A percentile compares a stretch with the other conserved stretches of the same genome.
Conservation (phyloP, 1,284 basidiomycete genomes). For the Sparassis latifolia region DNA sequence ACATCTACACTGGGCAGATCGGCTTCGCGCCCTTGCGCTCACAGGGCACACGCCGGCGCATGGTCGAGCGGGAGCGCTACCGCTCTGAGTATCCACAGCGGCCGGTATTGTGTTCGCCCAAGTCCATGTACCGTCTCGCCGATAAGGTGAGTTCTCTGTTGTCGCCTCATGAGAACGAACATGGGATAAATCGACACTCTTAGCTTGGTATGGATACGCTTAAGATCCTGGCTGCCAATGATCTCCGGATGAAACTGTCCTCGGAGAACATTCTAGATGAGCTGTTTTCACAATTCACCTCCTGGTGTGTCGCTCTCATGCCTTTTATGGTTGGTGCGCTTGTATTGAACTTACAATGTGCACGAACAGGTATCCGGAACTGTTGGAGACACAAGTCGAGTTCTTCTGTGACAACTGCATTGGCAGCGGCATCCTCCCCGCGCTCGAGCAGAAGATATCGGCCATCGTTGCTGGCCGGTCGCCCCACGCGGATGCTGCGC, state of each 20-base stretch:
- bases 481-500: too few species aligned
- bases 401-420: background rate
- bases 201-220: constrained; percentile 7
- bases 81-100: constrained; percentile 1
- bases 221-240: constrained; percentile 6
- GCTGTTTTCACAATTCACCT: constrained; percentile 15
- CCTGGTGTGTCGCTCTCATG: constrained; percentile 3
- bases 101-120: constrained; percentile 7
- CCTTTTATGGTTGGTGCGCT: background rate
- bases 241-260: constrained; percentile 10
- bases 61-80: background rate
- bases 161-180: background rate
- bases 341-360: background rate
- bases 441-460: background rate
- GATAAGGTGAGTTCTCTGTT: constrained; percentile 4
- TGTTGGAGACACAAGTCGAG: background rate
- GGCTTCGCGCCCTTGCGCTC: constrained; percentile 15
- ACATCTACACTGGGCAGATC: constrained; percentile 12
- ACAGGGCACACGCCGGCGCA: background rate
- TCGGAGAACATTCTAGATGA: constrained; percentile 13
- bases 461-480: too few species aligned
- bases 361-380: background rate
- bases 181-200: background rate
- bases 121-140: constrained; percentile 16
- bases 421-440: background rate